phyloP scores from a whole-genome alignment of 139 green algal genomes.

The Chlamydomonas incerta region DNA sequence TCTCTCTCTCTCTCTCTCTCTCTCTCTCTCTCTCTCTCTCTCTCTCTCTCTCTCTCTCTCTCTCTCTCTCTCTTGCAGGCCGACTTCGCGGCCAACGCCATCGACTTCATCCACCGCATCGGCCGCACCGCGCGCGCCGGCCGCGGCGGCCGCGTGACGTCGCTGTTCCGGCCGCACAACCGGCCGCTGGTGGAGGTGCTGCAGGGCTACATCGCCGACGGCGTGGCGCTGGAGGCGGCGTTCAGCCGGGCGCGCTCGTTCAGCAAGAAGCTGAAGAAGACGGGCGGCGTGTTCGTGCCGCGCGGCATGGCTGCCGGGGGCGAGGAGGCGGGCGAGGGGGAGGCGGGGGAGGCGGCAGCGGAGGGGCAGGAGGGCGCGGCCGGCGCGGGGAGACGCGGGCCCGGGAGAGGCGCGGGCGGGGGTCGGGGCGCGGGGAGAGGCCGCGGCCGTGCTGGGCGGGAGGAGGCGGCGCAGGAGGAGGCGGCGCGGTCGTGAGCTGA shows the following conservation, averaged over 20 bases:
- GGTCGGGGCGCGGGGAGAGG: too few relatives aligned
- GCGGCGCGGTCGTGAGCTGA: too few relatives aligned
- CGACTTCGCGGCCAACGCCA: slow-evolving; percentile 91
- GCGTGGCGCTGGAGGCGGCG: slow-evolving; percentile 84
- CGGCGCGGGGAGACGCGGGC: too few relatives aligned
- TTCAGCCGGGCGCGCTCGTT: slow-evolving; percentile 96
- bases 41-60: too few relatives aligned
- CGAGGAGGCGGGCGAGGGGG: background rate
- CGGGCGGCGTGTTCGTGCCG: slow-evolving; percentile 83
- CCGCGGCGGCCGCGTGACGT: slow-evolving; percentile 83
- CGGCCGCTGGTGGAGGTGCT: slow-evolving; percentile 80
- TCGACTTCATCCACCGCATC: slow-evolving; percentile 96
- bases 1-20: too few relatives aligned
- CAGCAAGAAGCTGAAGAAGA: slow-evolving; percentile 88
- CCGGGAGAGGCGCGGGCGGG: too few relatives aligned
- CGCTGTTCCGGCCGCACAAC: slow-evolving; percentile 68
- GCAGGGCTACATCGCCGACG: slow-evolving; percentile 63
- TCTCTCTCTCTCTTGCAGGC: too few relatives aligned
- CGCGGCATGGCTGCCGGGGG: slow-evolving; percentile 52
- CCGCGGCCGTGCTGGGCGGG: too few relatives aligned
- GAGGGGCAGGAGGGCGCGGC: background rate
- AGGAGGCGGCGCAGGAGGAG: too few relatives aligned
- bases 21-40: too few relatives aligned
- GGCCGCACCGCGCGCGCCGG: slow-evolving; percentile 86
- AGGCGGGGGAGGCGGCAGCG: background rate